A percentile compares a stretch with the other conserved stretches of the same genome.
phyloP scores from a whole-genome alignment of 2,329 filamentous ascomycete genomes.

The Claviceps sp. region DNA sequence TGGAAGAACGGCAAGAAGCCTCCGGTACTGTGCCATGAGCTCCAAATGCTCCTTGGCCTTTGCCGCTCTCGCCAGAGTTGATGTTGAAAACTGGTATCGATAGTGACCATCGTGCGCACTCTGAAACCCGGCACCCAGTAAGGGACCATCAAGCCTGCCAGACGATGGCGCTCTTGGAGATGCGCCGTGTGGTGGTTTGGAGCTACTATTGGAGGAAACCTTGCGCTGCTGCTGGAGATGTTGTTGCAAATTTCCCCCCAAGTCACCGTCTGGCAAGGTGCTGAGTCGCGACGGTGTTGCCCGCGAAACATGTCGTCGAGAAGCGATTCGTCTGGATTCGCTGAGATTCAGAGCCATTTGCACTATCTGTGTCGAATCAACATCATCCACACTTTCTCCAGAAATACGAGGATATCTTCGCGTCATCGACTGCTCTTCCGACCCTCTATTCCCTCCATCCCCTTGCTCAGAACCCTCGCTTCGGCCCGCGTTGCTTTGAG shows the following conservation, averaged over 20 bases:
- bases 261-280: conserved; percentile 37
- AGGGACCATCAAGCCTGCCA: conserved; percentile 27
- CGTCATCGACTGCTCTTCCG: neutral
- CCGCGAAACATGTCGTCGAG: conserved; percentile 40
- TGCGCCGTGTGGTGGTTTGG: conserved; percentile 32
- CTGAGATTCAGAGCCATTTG: conserved; percentile 83
- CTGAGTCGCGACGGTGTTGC: conserved; percentile 36
- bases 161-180: conserved; percentile 28
- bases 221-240: conserved; percentile 61
- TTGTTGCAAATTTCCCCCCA: conserved; percentile 47
- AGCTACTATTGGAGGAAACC: conserved; percentile 47
- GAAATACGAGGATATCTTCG: neutral
- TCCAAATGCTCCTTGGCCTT: conserved; percentile 79
- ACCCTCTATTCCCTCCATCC: neutral
- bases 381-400: conserved; percentile 32
- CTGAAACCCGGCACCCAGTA: conserved; percentile 37
- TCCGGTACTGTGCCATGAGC: conserved; percentile 70
- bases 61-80: conserved; percentile 68
- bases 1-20: conserved; percentile 65
- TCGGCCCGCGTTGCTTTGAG: neutral
- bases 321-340: conserved; percentile 59
- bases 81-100: conserved; percentile 58
- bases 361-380: conserved; percentile 80
- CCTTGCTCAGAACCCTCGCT: neutral
- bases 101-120: conserved; percentile 29